Conservation (phyloP, 805 yeast genomes). For the Saccharomycopsis sp. region DNA sequence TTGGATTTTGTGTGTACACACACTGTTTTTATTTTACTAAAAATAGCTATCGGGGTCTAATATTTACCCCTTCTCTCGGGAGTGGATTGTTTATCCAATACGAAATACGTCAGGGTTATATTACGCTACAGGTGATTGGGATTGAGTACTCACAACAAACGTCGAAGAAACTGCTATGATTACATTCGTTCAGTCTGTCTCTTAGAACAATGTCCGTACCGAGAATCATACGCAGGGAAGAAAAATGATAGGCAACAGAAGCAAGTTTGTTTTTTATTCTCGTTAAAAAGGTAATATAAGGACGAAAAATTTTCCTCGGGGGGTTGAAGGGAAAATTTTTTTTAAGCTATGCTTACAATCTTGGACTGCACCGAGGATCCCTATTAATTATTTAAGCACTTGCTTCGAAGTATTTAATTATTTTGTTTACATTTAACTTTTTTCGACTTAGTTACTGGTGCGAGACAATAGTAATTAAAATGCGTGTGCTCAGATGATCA, state of each 20-base stretch:
- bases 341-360: no score
- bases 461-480: no score
- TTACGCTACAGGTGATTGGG: not conserved
- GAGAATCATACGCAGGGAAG: not conserved
- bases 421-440: no score
- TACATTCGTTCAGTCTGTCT: not conserved
- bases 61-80: not conserved
- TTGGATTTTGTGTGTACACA: not conserved
- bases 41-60: not conserved
- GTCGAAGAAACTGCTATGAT: not conserved
- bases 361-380: not conserved
- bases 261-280: no score
- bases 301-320: not conserved
- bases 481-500: no score
- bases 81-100: not conserved
- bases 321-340: not conserved
- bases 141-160: not conserved
- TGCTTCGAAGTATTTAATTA: no score
- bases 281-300: not conserved
- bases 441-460: no score
- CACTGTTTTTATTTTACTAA: not conserved
- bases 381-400: not conserved
- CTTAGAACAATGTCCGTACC: not conserved
- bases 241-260: not conserved
- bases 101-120: no score